Base-by-base conservation (phyloP, 139 green algal species). In the Chlorella sorokiniana region DNA sequence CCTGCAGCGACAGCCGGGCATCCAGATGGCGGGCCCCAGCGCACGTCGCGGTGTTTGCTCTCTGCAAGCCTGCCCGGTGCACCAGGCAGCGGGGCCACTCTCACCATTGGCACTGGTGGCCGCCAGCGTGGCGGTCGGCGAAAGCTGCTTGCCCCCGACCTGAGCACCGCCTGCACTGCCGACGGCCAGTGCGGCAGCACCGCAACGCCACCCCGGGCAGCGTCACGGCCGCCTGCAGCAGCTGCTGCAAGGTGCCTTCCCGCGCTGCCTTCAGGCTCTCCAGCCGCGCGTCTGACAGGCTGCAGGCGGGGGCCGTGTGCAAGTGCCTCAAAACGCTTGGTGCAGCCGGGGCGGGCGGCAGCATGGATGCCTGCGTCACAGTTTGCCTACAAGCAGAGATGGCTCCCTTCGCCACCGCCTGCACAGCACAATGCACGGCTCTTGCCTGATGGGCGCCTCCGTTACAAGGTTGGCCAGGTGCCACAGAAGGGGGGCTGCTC, bases 131-230 rank as follows among this genome's bases (percentile, higher is more conserved):
- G n/a, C 63, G 42, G 31, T 18, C 4, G 3, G 4, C 63, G 14
- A 27, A 59, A 79, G 45, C n/a, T 27, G 45, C 70, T 62, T 77
- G 44, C 2, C 70, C 1, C 70, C 70, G 8, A 16, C 25, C 41
- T 61, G 25, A 4, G 27, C 41, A 75, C 20, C 37, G 29, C 73
- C 16, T 79, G 37, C 18, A 54, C 22, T 5, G 52, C 73, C 52
- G 40, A 37, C 0, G 73, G 73, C 73, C 73, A 79, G 37, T 31
- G 54, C 37, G 73, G 73, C 54, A 79, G 73, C 27, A 64, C 40
- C 2, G 37, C 54, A 9, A n/a, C 33, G 27, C 4, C 64, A 33
- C 64, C 64, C 54, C 54, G 2, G 54, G 54, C 52, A 79, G 52
- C 9, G 8, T 63, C 25, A 63, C 45, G 20, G 35, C 44, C 11